Base-by-base conservation (phyloP, 139 green algal genomes). In the Penium margaritaceum region DNA sequence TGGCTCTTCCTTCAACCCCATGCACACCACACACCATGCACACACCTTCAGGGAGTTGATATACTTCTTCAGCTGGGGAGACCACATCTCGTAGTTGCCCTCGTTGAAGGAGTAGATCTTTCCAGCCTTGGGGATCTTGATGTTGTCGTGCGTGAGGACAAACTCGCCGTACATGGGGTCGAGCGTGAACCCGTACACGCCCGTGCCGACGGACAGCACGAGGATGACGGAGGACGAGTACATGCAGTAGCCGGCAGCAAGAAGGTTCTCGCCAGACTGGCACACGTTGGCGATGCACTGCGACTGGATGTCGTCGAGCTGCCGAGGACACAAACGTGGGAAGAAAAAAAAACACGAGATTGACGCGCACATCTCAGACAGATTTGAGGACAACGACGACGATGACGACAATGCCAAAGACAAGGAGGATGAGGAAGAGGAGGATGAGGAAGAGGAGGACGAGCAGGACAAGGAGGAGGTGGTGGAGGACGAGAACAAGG, bases 101-200 rank as follows among this genome's bases (percentile, higher is more conserved):
- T 99, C 93, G 81, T 99, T 99, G 86, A 98, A 96, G 36, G 88
- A 89, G 87, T 99, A 99, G 82, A 99, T 98, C 86, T 94, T 95
- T 81, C 93, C 93, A 29, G 75, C 74, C 69, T 96, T 85, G 7
- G 91, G 91, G 5, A 92, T 77, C 78, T 88, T 77, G 19, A 88
- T 81, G 36, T 75, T 67, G 37, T 83, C 74, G 64, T 88, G 82
- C 6, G 74, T 84, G 34, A 87, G 75, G 21, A 88, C 74, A 77
- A 87, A 88, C 63, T 88, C 84, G 44, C 84, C 84, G 29, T 84
- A 62, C 35, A 72, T 55, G 35, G 68, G 44, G 79, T 88, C 83
- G 21, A 86, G 71, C 5, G 78, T 87, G 67, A 88, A 87, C 70
- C 94, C 94, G 69, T 86, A 96, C 57, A 98, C 91, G 44, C 94